These are phyloP conservation scores for Hypericum perforatum DNA, from an alignment of 345 rosid species.

Conservation along the genomic window DNA sequence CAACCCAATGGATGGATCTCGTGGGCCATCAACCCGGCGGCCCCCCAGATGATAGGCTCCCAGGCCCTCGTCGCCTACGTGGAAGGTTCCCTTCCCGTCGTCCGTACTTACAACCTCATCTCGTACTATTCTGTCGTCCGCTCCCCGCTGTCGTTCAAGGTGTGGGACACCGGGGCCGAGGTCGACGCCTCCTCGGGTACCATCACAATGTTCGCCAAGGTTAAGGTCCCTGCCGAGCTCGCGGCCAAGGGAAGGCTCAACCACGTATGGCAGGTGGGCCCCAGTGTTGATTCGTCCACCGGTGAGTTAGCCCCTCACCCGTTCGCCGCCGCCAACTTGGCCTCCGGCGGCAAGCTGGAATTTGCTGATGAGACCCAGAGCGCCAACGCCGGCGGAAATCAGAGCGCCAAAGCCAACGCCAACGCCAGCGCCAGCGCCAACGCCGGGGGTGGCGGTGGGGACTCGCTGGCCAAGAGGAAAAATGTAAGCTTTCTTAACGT, in stretches of 20 bases:
- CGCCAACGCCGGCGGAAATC: neutral
- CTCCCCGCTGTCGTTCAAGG: slow-evolving; percentile 38
- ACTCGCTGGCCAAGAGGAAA: slow-evolving; percentile 33
- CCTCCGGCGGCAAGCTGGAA: slow-evolving; percentile 17
- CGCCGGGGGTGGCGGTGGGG: slow-evolving; percentile 1
- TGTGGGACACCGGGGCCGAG: slow-evolving; percentile 45
- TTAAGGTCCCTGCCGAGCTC: slow-evolving; percentile 43
- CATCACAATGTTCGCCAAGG: slow-evolving; percentile 34
- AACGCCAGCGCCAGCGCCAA: neutral
- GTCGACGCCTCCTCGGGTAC: slow-evolving; percentile 19
- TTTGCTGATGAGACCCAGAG: slow-evolving; percentile 11
- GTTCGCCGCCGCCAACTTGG: slow-evolving; percentile 13
- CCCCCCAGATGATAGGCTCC: slow-evolving; percentile 12
- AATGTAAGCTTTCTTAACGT: slow-evolving; percentile 33
- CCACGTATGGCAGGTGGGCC: slow-evolving; percentile 86
- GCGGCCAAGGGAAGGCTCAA: slow-evolving; percentile 33
- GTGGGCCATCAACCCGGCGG: slow-evolving; percentile 20
- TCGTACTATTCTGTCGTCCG: slow-evolving; percentile 18
- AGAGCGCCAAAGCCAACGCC: neutral
- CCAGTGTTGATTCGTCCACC: slow-evolving; percentile 16
- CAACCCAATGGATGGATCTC: slow-evolving; percentile 17
- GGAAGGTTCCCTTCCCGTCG: slow-evolving; percentile 7
- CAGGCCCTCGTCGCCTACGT: slow-evolving; percentile 18
- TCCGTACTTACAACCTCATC: slow-evolving; percentile 43
- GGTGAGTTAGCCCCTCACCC: slow-evolving; percentile 30